Conservation (phyloP, 1,284 basidiomycete species). For the Leccinum solheimii region DNA sequence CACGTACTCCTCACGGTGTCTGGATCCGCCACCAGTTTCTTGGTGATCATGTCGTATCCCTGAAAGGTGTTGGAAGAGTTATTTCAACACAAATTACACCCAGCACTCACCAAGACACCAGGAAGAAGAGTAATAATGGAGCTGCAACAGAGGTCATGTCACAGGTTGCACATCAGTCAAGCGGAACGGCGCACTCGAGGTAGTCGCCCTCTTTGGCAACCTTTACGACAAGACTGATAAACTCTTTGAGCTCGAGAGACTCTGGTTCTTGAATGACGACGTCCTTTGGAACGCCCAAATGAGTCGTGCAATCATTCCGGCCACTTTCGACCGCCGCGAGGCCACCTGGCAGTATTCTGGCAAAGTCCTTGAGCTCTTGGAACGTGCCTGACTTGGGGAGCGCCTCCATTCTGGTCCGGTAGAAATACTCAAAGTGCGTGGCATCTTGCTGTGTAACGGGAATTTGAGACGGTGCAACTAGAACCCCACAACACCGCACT, state of each 20-base stretch:
- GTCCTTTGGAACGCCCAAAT: constrained; percentile 5
- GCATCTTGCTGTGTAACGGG: constrained; percentile 10
- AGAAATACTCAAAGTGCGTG: constrained; percentile 11
- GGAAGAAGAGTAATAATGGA: constrained; percentile 12
- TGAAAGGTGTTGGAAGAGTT: background rate
- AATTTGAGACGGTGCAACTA: background rate
- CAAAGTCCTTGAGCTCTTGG: constrained; percentile 2
- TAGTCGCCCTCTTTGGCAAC: constrained; percentile 2
- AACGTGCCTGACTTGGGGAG: constrained; percentile 4
- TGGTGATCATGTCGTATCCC: constrained; percentile 12
- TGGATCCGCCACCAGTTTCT: background rate
- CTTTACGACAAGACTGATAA: background rate
- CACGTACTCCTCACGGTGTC: constrained; percentile 11
- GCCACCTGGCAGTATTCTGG: constrained; percentile 3
- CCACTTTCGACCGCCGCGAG: background rate
- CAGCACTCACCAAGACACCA: constrained; percentile 9
- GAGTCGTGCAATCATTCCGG: background rate
- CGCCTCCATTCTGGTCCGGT: constrained; percentile 3
- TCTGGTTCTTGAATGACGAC: background rate
- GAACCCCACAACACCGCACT: background rate
- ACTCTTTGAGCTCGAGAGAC: constrained; percentile 6
- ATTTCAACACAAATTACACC: background rate
- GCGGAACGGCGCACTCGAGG: constrained; percentile 11
- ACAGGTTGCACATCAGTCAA: background rate
- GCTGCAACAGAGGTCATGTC: background rate